phyloP scores from a whole-genome alignment of 768 basidiomycete species.

The Harrya chromipes region DNA sequence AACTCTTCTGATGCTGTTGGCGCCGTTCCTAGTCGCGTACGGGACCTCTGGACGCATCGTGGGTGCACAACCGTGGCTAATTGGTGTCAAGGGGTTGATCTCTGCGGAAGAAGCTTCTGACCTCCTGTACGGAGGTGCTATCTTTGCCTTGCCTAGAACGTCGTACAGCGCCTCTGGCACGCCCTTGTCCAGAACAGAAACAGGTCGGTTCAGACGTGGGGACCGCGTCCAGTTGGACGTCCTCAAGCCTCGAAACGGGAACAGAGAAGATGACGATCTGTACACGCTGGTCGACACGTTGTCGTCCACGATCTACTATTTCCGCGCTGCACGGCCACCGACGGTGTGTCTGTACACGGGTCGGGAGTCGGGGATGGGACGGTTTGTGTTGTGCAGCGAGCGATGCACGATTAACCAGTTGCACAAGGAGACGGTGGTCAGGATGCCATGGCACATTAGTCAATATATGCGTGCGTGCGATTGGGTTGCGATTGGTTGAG shows the following conservation, averaged over 20 bases:
- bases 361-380: conserved; percentile 19
- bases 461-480: conserved; percentile 17
- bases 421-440: conserved; percentile 24
- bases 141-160: conserved; percentile 5
- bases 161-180: conserved; percentile 22
- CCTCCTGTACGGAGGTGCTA: conserved; percentile 13
- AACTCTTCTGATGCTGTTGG: conserved; percentile 10
- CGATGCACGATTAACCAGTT: conserved; percentile 18
- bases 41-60: conserved; percentile 16
- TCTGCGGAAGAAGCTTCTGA: conserved; percentile 20
- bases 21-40: conserved; percentile 13
- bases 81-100: conserved; percentile 25
- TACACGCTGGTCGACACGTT: conserved; percentile 25
- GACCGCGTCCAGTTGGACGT: conserved; percentile 7
- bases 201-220: conserved; percentile 15
- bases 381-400: conserved; percentile 23
- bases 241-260: neutral
- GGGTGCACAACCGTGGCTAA: conserved; percentile 18
- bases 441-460: conserved; percentile 21
- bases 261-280: conserved; percentile 2
- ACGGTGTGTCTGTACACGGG: conserved; percentile 24
- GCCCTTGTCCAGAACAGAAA: conserved; percentile 3
- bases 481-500: no score
- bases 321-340: conserved; percentile 20
- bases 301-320: conserved; percentile 24